These are phyloP conservation scores for Rubia balearica DNA, from an alignment of 305 asterid genomes.

Conservation along the genomic window DNA sequence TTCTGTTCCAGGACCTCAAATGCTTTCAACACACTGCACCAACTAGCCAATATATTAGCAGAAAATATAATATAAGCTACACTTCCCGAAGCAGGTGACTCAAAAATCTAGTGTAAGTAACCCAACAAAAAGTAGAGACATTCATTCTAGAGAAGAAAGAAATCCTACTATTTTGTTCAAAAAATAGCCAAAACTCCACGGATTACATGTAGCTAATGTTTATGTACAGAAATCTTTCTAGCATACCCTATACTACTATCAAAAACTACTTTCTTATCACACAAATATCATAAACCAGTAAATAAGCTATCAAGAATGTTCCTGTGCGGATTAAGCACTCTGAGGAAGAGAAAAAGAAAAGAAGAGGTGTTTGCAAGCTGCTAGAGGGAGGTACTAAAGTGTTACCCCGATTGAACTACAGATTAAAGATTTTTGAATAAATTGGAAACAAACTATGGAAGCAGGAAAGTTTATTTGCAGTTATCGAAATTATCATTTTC, in stretches of 20 bases:
- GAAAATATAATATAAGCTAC: not conserved
- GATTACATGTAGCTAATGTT: not conserved
- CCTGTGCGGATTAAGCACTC: not conserved
- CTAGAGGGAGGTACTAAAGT: not conserved
- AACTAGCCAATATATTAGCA: not conserved
- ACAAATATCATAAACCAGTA: not conserved
- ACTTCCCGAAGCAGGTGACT: not conserved
- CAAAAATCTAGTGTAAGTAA: not conserved
- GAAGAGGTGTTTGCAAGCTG: not conserved
- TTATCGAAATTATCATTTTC: not conserved
- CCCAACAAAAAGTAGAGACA: not conserved
- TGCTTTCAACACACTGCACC: not conserved
- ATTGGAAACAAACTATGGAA: not conserved
- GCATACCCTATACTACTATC: not conserved
- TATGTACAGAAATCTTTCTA: not conserved
- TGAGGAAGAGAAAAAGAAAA: not conserved
- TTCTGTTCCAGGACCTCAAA: constrained; percentile 8
- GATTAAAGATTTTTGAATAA: not conserved
- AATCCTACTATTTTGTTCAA: not conserved
- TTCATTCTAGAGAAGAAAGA: not conserved
- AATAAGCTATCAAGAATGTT: not conserved
- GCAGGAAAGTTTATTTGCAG: not conserved
- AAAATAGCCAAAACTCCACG: not conserved
- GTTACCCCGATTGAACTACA: not conserved
- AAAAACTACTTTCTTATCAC: not conserved